Evolutionary conservation across 2,329 filamentous ascomycete genomes (phyloP), one percentile per base, ranked within the genome.

Genomic region (Helicocarpus griseus): DNA sequence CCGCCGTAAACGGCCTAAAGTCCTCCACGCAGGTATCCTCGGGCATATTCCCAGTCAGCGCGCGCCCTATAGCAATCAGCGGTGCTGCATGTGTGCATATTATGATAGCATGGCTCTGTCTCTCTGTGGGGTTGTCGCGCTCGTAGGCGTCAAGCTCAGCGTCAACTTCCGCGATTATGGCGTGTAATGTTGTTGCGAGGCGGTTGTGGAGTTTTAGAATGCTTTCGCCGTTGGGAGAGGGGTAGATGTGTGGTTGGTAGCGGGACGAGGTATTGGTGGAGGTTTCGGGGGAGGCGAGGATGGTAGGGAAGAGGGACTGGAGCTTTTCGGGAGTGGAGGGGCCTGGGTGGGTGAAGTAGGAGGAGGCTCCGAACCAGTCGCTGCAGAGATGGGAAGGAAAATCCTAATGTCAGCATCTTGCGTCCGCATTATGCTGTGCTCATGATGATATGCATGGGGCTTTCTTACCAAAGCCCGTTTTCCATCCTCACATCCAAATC

Each of bases 51-150:
- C 89, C 89, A 1, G 90, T 96, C 60, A 98, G 73, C 1, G 82
- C 83, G 38, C 93, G 79, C 0, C 91, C 91, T 58, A 93, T 79
- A 7, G 87, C 85, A 64, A 98, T 96, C 61, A 97, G 79, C 9
- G 85, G 82, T 3, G 93, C 93, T 1, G 93, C 93, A 72, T 98
- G 93, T 1, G 87, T 86, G 69, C 88, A 95, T 36, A 98, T 76
- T 38, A 96, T 69, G 22, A 95, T 76, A 0, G 87, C 78, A 46
- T 68, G 69, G 49, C 78, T 54, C 67, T 71, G 52, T 59, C 66
- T 5, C 60, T 76, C 73, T 36, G 79, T 74, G n/a, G 82, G 80
- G 46, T 86, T 77, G n/a, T 69, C 67, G 3, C 62, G 58, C 40
- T 70, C 68, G 3, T 63, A 52, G 5, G 59, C 57, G 6, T 61